phyloP scores from a whole-genome alignment of 352 stramenopile genomes.

The Globisporangium abappressorium region DNA sequence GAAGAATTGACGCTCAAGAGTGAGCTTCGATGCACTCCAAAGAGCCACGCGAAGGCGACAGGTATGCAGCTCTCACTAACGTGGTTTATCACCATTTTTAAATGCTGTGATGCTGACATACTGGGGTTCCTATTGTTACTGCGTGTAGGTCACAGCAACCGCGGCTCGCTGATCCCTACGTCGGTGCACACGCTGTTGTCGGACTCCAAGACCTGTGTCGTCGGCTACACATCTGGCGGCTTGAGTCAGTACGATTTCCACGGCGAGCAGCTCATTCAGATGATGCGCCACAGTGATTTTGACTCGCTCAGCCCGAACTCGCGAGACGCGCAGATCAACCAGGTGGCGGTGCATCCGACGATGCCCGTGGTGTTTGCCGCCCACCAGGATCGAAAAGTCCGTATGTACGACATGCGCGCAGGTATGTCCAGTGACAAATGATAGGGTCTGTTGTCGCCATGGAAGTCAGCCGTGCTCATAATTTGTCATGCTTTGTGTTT shows the following conservation, averaged over 20 bases:
- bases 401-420: constrained; percentile 85
- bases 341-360: constrained; percentile 73
- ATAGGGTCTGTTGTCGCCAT: neutral
- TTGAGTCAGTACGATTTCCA: constrained; percentile 77
- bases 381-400: constrained; percentile 81
- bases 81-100: neutral
- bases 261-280: constrained; percentile 72
- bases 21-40: constrained; percentile 59
- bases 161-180: constrained; percentile 60
- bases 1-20: constrained; percentile 75
- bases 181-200: constrained; percentile 69
- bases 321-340: constrained; percentile 73
- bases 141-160: constrained; percentile 36
- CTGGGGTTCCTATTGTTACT: neutral
- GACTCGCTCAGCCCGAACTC: constrained; percentile 52
- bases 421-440: constrained; percentile 20
- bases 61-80: constrained; percentile 21
- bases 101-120: neutral
- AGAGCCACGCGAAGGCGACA: constrained; percentile 47
- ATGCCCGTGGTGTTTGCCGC: constrained; percentile 82
- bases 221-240: constrained; percentile 71
- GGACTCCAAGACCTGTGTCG: constrained; percentile 77
- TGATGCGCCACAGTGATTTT: constrained; percentile 64
- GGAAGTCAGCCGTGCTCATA: neutral
- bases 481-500: neutral